phyloP scores from a whole-genome alignment of 371 early-diverging fungal genomes.

The Batkoa obscura region DNA sequence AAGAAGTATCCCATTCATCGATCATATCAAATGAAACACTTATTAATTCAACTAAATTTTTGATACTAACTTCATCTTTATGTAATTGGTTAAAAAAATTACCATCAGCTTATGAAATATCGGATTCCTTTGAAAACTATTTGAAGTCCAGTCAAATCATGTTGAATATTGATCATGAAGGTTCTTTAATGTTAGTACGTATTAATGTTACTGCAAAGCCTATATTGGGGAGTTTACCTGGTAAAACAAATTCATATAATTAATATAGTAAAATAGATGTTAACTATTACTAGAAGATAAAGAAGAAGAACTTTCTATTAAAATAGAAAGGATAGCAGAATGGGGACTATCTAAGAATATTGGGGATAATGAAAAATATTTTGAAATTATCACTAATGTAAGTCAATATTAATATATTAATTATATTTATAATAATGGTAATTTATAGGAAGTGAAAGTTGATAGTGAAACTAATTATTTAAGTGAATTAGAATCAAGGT shows the following conservation, averaged over 20 bases:
- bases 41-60: background rate
- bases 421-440: too few relatives aligned
- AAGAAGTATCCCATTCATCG: background rate
- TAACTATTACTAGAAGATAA: background rate
- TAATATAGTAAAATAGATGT: background rate
- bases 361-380: background rate
- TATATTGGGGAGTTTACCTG: background rate
- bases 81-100: background rate
- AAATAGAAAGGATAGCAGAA: constrained; percentile 1
- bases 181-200: background rate
- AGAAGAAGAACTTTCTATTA: background rate
- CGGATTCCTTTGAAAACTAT: background rate
- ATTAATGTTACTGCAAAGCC: background rate
- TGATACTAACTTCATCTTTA: background rate
- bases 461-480: background rate
- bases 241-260: background rate
- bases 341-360: background rate
- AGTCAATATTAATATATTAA: too few relatives aligned
- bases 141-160: background rate
- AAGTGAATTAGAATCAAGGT: background rate
- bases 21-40: background rate
- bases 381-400: background rate
- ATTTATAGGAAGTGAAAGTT: too few relatives aligned
- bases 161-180: background rate
- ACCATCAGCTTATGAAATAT: background rate